phyloP scores from a whole-genome alignment of 2,329 filamentous ascomycete species.

The Ophiostoma perfectum region DNA sequence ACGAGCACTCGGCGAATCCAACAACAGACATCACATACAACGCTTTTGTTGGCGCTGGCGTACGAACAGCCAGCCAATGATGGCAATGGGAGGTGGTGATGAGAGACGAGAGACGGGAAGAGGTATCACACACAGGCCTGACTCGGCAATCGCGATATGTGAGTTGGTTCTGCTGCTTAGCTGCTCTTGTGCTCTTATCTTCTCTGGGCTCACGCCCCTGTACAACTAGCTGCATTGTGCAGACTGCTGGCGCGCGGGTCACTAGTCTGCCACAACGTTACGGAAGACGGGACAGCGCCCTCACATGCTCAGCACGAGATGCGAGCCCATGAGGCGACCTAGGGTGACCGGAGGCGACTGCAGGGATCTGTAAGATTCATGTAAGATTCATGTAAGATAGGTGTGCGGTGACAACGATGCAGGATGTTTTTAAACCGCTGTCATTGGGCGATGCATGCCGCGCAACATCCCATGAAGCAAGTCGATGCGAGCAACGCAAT shows the following conservation, averaged over 20 bases:
- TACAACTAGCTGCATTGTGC: not conserved
- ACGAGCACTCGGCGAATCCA: not conserved
- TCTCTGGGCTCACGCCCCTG: not conserved
- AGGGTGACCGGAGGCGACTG: not conserved
- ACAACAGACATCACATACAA: not conserved
- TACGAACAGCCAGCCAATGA: not conserved
- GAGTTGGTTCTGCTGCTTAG: not conserved
- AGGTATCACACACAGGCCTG: not conserved
- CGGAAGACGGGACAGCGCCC: not conserved
- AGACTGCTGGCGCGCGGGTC: not conserved
- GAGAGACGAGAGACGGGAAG: not conserved
- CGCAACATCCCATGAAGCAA: too few species aligned
- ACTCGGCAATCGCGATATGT: not conserved
- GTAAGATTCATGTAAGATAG: not conserved
- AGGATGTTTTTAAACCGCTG: too few species aligned
- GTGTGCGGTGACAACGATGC: too few species aligned
- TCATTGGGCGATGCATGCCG: too few species aligned
- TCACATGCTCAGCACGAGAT: not conserved
- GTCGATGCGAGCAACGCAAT: too few species aligned
- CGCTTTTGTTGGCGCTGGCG: not conserved
- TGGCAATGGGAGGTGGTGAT: not conserved
- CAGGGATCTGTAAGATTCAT: not conserved
- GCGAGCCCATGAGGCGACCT: not conserved
- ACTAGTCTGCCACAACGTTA: not conserved
- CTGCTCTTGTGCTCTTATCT: not conserved